These are phyloP conservation scores for Flaveria linearis DNA, from an alignment of 129 eudicot species.

Conservation along the genomic window DNA sequence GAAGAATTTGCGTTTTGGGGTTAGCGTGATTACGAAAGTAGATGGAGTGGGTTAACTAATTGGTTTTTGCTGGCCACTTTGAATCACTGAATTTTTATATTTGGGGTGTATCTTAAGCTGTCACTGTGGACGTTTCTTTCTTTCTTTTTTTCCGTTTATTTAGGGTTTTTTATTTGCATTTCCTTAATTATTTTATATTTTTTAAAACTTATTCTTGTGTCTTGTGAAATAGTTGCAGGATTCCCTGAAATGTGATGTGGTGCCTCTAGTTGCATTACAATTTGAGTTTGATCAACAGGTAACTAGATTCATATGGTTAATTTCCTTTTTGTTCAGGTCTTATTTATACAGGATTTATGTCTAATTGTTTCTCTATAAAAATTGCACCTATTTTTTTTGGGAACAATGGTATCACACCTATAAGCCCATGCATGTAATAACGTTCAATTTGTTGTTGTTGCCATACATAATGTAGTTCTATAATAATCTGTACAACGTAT, in stretches of 20 bases:
- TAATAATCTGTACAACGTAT: background rate
- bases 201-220: background rate
- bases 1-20: constrained; percentile 23
- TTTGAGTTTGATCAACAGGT: constrained; percentile 29
- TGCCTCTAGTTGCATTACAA: constrained; percentile 22
- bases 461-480: constrained; percentile 4
- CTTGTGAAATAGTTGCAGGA: constrained; percentile 23
- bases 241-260: constrained; percentile 28
- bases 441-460: background rate
- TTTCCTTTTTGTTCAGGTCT: constrained; percentile 12
- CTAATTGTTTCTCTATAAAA: constrained; percentile 5
- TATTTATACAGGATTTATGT: constrained; percentile 1
- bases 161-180: constrained; percentile 30
- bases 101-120: constrained; percentile 4
- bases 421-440: background rate
- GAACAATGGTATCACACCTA: background rate
- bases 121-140: constrained; percentile 5
- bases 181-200: background rate
- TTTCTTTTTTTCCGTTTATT: background rate
- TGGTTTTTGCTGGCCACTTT: constrained; percentile 1
- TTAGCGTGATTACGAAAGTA: constrained; percentile 4
- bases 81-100: constrained; percentile 12
- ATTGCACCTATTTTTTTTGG: background rate
- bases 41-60: constrained; percentile 21
- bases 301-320: constrained; percentile 31